A percentile compares a stretch with the other conserved stretches of the same genome.
Conservation (phyloP, 2,329 filamentous ascomycete genomes). For the Cladosporium colombiae region DNA sequence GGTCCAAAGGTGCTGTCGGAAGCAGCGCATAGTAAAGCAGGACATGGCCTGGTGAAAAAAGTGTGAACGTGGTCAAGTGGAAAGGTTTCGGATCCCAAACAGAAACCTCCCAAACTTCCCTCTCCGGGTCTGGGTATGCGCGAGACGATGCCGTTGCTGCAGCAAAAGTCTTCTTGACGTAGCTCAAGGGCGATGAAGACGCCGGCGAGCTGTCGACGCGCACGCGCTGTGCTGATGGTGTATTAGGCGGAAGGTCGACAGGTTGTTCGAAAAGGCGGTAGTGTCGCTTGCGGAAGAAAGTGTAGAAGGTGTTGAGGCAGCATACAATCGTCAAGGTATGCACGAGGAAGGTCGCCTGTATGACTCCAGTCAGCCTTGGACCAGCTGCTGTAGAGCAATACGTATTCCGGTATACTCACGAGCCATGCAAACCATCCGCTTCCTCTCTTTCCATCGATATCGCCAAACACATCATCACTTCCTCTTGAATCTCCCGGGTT, state of each 20-base stretch:
- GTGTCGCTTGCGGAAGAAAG: slow-evolving; percentile 76
- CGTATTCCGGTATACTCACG: slow-evolving; percentile 47
- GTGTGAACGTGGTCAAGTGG: slow-evolving; percentile 77
- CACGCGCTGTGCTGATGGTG: slow-evolving; percentile 84
- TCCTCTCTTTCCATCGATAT: slow-evolving; percentile 53
- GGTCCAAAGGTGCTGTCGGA: slow-evolving; percentile 73
- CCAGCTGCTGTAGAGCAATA: slow-evolving; percentile 51
- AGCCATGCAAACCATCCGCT: slow-evolving; percentile 68
- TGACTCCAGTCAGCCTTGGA: slow-evolving; percentile 18
- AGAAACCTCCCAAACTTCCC: slow-evolving; percentile 92
- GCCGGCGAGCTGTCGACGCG: slow-evolving; percentile 81
- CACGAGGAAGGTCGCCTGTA: slow-evolving; percentile 61
- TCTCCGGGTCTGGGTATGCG: slow-evolving; percentile 76
- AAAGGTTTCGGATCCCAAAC: slow-evolving; percentile 93
- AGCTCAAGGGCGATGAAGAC: slow-evolving; percentile 74
- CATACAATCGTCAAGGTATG: slow-evolving; percentile 68
- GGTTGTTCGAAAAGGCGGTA: slow-evolving; percentile 90
- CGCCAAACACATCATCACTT: slow-evolving; percentile 81
- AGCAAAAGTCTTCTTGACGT: slow-evolving; percentile 68
- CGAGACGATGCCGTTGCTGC: slow-evolving; percentile 73
- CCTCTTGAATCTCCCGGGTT: slow-evolving; percentile 40
- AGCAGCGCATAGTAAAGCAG: slow-evolving; percentile 86
- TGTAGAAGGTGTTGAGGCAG: slow-evolving; percentile 75
- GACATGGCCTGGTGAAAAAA: slow-evolving; percentile 94
- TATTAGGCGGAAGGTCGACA: slow-evolving; percentile 73